Base-by-base conservation (phyloP, 306 rosid species). In the Alnus rubra region DNA sequence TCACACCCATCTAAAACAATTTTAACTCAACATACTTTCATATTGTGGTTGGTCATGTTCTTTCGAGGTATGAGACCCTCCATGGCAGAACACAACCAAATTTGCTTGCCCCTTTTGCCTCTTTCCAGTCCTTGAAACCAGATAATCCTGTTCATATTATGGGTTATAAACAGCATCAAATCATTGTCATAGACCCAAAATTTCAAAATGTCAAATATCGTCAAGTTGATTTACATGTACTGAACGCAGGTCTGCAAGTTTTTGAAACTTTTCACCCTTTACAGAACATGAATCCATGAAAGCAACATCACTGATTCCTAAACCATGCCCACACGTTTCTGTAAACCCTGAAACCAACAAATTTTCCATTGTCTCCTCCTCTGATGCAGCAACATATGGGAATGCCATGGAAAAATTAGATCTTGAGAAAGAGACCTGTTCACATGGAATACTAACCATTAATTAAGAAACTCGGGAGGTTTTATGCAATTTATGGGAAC, bases 381-480 rank as follows among this genome's bases (percentile, higher is more conserved):
- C 94, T 53, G 96, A 86, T 68, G 92, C 85, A 78, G 91, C 85
- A 79, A 95, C 86, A 82, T 92, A 95, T 30, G 98, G 98, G 87
- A 92, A 92, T 35, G 98, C 98, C 89, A 92, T 78, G 79, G 98
- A 95, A 71, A 90, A 88, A 83, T 92, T 95, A 71, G 98, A 91
- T 78, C 75, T 83, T 52, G 91, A 71, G 82, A 91, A 93, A 79
- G 97, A 88, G 67, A 50, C 84, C 98, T 95, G 87, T 64, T 70
- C 88, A 83, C 76, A 81, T 55, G 70, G 71, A 81, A 80, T 18
- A 75, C 44, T 64, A 71, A 80, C 49, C 39, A 77, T 76, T 84
- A 77, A 64, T 65, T 75, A 64, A 71, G 35, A 84, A 77, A 16
- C 8, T 54, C 30, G 31, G 31, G 48, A 74, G 54, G 16, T 58